These are phyloP conservation scores for Boletus subparvulus DNA, from an alignment of 768 basidiomycete genomes.

Conservation along the genomic window DNA sequence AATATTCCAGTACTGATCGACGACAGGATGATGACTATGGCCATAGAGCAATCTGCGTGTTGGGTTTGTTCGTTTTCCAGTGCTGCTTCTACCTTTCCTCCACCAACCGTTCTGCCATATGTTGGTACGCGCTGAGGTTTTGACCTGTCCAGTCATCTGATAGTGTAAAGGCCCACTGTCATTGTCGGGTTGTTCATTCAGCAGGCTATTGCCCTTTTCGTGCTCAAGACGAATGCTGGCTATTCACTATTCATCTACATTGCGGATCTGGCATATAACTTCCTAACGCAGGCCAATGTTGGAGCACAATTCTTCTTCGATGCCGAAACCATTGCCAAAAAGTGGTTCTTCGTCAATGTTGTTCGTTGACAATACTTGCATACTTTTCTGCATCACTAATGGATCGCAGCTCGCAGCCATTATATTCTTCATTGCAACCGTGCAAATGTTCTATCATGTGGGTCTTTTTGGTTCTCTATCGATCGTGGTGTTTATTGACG, in stretches of 20 bases:
- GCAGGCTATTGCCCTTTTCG: constrained; percentile 85
- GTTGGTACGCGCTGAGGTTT: constrained; percentile 53
- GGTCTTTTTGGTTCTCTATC: not conserved
- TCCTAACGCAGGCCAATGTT: constrained; percentile 62
- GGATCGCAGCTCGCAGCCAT: constrained; percentile 60
- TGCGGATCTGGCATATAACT: constrained; percentile 76
- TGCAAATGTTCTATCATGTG: constrained; percentile 85
- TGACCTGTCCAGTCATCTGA: not conserved
- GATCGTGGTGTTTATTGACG: not conserved
- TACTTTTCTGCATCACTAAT: constrained; percentile 16
- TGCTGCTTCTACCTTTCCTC: constrained; percentile 70
- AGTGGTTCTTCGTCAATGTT: constrained; percentile 86
- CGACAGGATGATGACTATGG: constrained; percentile 61
- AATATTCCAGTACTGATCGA: constrained; percentile 14
- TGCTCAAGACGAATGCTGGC: constrained; percentile 81
- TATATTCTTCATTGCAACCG: constrained; percentile 92
- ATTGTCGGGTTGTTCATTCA: constrained; percentile 85
- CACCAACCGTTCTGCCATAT: constrained; percentile 57
- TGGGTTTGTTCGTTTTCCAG: constrained; percentile 81
- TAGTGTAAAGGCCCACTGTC: constrained; percentile 66
- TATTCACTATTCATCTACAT: constrained; percentile 84
- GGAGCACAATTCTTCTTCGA: constrained; percentile 88
- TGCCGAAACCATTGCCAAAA: constrained; percentile 55
- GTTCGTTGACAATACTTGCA: constrained; percentile 37
- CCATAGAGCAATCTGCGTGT: constrained; percentile 78